Evolutionary conservation across 257 asterid genomes (phyloP).

Genomic region (Thymus quinquecostatus): DNA sequence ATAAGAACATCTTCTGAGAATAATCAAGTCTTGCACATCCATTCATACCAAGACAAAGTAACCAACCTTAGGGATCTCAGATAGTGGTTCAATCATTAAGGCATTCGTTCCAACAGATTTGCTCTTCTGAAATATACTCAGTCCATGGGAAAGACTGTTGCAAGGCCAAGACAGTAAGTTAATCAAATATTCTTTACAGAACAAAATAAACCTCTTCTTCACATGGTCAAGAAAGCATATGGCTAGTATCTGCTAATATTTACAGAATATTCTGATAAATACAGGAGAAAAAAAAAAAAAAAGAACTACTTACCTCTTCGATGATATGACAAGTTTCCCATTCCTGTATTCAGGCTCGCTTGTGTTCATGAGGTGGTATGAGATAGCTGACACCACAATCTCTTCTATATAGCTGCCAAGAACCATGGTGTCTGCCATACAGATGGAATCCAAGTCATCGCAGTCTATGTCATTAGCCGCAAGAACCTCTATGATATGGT

Average conservation of each 20-base stretch:
- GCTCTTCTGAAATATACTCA: conserved; percentile 71
- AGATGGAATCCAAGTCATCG: conserved; percentile 76
- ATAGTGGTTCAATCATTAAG: conserved; percentile 58
- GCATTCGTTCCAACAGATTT: conserved; percentile 53
- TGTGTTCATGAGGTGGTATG: conserved; percentile 75
- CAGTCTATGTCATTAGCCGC: conserved; percentile 85
- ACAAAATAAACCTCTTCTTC: conserved; percentile 13
- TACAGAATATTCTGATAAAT: background rate
- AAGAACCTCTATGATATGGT: conserved; percentile 83
- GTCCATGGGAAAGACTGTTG: conserved; percentile 75
- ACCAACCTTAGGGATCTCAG: conserved; percentile 62
- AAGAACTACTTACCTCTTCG: conserved; percentile 54
- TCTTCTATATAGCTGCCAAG: conserved; percentile 87
- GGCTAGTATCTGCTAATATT: conserved; percentile 5
- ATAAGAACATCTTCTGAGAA: conserved; percentile 14
- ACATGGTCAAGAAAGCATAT: conserved; percentile 26
- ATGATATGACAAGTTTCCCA: conserved; percentile 85
- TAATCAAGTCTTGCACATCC: no score
- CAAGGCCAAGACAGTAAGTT: conserved; percentile 38
- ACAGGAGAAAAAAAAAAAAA: background rate
- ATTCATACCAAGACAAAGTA: background rate
- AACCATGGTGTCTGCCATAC: conserved; percentile 66
- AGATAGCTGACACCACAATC: conserved; percentile 84
- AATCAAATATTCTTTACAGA: background rate
- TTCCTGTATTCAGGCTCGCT: conserved; percentile 74